phyloP scores from a whole-genome alignment of 257 asterid species.

The Plantago elongata region DNA sequence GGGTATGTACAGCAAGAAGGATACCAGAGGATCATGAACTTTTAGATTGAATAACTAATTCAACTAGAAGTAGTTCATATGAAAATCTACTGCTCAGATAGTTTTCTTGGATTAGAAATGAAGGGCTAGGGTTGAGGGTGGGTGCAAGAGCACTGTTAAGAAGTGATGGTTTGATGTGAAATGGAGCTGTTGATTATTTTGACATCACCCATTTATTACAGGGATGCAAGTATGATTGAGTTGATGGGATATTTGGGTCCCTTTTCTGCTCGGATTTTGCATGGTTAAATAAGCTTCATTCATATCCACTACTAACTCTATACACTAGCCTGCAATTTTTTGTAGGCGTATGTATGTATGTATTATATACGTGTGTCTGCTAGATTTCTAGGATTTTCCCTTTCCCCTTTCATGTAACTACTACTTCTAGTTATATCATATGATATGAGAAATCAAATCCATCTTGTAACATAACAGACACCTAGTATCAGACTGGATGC shows the following conservation, averaged over 20 bases:
- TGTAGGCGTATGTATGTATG: not conserved
- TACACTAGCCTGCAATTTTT: not conserved
- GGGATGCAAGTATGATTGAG: not conserved
- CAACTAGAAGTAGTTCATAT: constrained; percentile 8
- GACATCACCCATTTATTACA: constrained; percentile 8
- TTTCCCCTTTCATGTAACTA: constrained; percentile 8
- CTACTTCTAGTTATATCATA: not conserved
- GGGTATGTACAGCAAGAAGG: no score
- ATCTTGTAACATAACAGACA: not conserved
- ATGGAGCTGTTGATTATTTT: constrained; percentile 18
- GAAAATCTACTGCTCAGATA: constrained; percentile 1
- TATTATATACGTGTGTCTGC: constrained; percentile 1
- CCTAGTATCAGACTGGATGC: no score
- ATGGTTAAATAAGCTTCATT: not conserved
- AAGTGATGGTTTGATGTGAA: constrained; percentile 38
- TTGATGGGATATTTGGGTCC: constrained; percentile 28
- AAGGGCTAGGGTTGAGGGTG: constrained; percentile 17
- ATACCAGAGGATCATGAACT: no score
- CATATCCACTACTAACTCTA: no score
- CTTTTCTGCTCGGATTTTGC: constrained; percentile 6
- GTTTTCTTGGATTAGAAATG: constrained; percentile 21
- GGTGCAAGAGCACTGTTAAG: constrained; percentile 25
- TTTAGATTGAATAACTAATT: not conserved
- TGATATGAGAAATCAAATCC: not conserved
- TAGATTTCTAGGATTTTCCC: constrained; percentile 2